Base-by-base conservation (phyloP, 441 rosid species). In the Hypseocharis bilobata region DNA sequence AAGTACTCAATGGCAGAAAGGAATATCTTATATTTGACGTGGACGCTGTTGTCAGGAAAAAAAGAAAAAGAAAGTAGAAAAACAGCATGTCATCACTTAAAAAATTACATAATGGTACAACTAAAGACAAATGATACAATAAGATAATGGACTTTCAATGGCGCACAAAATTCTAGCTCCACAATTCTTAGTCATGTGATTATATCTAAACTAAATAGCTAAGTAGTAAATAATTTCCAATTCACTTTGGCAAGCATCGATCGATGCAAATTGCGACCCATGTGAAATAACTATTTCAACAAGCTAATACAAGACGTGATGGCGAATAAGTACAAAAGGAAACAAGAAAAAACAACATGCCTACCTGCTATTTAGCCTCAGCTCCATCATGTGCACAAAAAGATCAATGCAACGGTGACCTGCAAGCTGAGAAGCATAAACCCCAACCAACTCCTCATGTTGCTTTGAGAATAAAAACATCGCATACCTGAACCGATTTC, bases 341-440 rank as follows among this genome's bases (percentile, higher is more conserved):
- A n/a, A n/a, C n/a, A n/a, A n/a, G n/a, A n/a, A n/a, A n/a, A n/a
- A n/a, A n/a, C n/a, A n/a, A n/a, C n/a, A n/a, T n/a, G n/a, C n/a
- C n/a, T 79, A 91, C 97, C 99, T 91, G 89, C 94, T 84, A 68
- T 83, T 79, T 66, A 89, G 70, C 85, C 99, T 82, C 70, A 84
- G 80, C 78, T 89, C 99, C 99, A 94, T 94, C 99, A 94, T 91
- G 81, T 91, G 92, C 75, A 91, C 97, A 74, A 91, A 94, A 72
- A 91, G 96, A 73, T 94, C 99, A 69, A 91, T 72, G 78, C 97
- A 94, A 68, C 92, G 96, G 75, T 91, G 96, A 68, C 71, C 72
- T 65, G 89, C 96, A 77, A 94, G 97, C 81, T 94, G 96, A 73
- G 99, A 91, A 66, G 97, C 97, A 82, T 91, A 94, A 62, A 94